These are phyloP conservation scores for Lophium mytilinum DNA, from an alignment of 495 filamentous ascomycete genomes.

Conservation along the genomic window DNA sequence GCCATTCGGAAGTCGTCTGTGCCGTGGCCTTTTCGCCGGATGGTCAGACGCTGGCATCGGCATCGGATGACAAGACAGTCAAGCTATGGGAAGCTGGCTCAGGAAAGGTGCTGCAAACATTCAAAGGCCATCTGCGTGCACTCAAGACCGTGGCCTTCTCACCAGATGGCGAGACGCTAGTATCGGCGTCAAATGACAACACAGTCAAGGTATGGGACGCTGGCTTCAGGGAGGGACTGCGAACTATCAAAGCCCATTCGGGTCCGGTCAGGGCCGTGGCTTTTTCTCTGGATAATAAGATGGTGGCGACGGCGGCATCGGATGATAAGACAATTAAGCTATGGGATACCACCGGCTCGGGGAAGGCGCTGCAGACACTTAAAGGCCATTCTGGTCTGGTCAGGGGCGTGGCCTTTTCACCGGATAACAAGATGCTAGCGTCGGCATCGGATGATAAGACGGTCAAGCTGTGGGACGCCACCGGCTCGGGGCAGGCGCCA, in stretches of 20 bases:
- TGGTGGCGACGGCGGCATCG: not conserved
- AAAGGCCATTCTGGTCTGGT: too few species aligned
- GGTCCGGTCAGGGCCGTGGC: not conserved
- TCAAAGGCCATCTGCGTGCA: not conserved
- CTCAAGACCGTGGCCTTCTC: slow-evolving; percentile 1
- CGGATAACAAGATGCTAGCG: slow-evolving; percentile 15
- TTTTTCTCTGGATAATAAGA: not conserved
- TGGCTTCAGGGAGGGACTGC: not conserved
- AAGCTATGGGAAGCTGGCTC: not conserved
- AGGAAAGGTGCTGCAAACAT: not conserved
- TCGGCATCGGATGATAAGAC: slow-evolving; percentile 2
- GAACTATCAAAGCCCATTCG: not conserved
- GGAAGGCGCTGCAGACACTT: not conserved
- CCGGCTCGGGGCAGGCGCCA: too few species aligned
- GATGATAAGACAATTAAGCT: not conserved
- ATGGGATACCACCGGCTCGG: not conserved
- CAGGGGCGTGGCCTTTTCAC: slow-evolving; percentile 9
- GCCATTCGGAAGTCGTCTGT: not conserved
- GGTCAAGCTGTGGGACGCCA: not conserved
- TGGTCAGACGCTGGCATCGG: slow-evolving; percentile 1
- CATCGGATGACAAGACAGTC: not conserved
- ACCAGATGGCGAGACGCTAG: slow-evolving; percentile 1
- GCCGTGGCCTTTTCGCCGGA: slow-evolving; percentile 2
- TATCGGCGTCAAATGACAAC: not conserved
- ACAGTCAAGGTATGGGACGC: slow-evolving; percentile 3